Evolutionary conservation across 2,329 filamentous ascomycete genomes (phyloP).

Genomic region (Neonectria ditissima): DNA sequence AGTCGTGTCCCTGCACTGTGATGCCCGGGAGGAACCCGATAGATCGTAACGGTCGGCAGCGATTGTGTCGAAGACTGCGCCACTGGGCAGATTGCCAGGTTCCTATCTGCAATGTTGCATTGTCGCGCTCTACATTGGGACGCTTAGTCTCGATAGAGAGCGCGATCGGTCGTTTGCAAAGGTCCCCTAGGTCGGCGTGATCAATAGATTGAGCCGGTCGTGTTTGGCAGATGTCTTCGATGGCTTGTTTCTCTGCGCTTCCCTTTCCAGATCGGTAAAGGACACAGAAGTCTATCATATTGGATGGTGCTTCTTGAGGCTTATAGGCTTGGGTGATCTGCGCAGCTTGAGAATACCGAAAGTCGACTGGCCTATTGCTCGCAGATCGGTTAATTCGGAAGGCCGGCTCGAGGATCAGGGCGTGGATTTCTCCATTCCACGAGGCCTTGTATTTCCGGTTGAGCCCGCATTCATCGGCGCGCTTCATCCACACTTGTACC

Average conservation of each 20-base stretch:
- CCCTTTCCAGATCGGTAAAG: conserved; percentile 11
- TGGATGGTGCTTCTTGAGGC: conserved; percentile 30
- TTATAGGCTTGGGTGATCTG: no score
- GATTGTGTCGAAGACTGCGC: conserved; percentile 27
- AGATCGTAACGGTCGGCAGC: neutral
- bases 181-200: conserved; percentile 31
- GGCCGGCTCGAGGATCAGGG: no score
- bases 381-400: no score
- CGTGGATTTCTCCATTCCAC: no score
- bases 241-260: conserved; percentile 22
- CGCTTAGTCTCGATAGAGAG: conserved; percentile 39
- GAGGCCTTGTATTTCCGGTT: no score
- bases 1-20: conserved; percentile 35
- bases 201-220: conserved; percentile 34
- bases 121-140: conserved; percentile 21
- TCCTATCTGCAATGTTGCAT: conserved; percentile 33
- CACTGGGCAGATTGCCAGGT: conserved; percentile 38
- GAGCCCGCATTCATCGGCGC: no score
- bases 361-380: no score
- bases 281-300: conserved; percentile 37
- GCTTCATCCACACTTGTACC: conserved; percentile 19
- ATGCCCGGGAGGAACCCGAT: conserved; percentile 37
- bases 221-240: conserved; percentile 16
- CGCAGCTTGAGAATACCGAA: no score
- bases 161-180: conserved; percentile 32